A percentile compares a stretch with the other conserved stretches of the same genome.
These are phyloP conservation scores for Plasmodium reichenowi DNA, from an alignment of 169 alveolate genomes.

Conservation along the genomic window DNA sequence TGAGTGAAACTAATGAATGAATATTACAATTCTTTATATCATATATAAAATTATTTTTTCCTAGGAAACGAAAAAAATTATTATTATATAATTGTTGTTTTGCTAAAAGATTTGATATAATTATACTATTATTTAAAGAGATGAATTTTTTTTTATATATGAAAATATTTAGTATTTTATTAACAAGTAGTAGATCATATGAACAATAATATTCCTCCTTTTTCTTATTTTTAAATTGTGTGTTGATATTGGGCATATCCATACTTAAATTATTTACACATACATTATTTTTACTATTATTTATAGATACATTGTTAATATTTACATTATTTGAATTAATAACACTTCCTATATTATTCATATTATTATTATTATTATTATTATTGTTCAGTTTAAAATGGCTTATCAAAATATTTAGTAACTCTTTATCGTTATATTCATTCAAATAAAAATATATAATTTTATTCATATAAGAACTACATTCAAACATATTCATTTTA, in stretches of 20 bases:
- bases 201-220: too few species aligned
- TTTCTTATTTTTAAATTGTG: too few species aligned
- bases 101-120: constrained; percentile 37
- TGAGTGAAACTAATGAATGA: constrained; percentile 52
- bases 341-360: too few species aligned
- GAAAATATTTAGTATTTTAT: constrained; percentile 56
- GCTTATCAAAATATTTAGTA: constrained; percentile 29
- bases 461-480: constrained; percentile 15
- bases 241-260: too few species aligned
- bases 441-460: constrained; percentile 30
- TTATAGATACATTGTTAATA: too few species aligned
- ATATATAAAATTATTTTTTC: constrained; percentile 21
- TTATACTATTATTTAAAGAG: constrained; percentile 37
- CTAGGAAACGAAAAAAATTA: constrained; percentile 38
- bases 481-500: constrained; percentile 21
- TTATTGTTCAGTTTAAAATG: constrained; percentile 24
- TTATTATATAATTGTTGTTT: constrained; percentile 46
- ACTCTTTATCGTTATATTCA: constrained; percentile 40
- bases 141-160: constrained; percentile 48
- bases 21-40: constrained; percentile 30
- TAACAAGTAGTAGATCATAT: constrained; percentile 26
- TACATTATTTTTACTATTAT: too few species aligned
- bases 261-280: too few species aligned
- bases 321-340: too few species aligned
- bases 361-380: not conserved